Percentiles rank a stretch among this genome's conserved stretches.
Conservation (phyloP, 352 stramenopile genomes). For the Globisporangium polare region DNA sequence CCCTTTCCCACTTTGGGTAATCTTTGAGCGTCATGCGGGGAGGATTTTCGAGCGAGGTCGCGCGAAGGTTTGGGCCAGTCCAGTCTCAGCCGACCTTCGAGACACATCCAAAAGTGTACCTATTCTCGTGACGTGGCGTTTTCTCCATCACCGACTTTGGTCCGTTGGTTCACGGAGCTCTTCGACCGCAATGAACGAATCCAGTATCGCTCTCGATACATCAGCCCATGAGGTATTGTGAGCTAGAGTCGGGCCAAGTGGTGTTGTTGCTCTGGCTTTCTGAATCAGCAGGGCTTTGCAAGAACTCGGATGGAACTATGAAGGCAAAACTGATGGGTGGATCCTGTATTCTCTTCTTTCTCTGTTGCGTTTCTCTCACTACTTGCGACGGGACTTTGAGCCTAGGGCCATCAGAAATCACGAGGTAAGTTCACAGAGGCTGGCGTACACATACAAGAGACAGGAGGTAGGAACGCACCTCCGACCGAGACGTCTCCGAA, state of each 20-base stretch:
- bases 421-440: not conserved
- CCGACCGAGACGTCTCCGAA: constrained; percentile 6
- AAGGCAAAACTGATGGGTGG: constrained; percentile 9
- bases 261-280: not conserved
- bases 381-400: constrained; percentile 25
- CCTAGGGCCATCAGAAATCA: constrained; percentile 9
- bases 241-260: not conserved
- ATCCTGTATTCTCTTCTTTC: constrained; percentile 2
- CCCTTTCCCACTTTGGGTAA: not conserved
- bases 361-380: constrained; percentile 9
- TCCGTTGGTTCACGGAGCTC: not conserved
- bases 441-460: not conserved
- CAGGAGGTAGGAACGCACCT: not conserved
- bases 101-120: constrained; percentile 5
- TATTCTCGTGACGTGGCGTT: not conserved
- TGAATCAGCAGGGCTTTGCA: not conserved
- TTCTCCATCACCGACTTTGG: too few relatives aligned
- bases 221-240: not conserved
- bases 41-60: constrained; percentile 8
- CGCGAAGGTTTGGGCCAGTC: not conserved
- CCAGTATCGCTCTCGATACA: too few relatives aligned
- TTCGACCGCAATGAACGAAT: too few relatives aligned
- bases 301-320: not conserved
- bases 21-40: not conserved
- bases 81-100: not conserved